These are phyloP conservation scores for Rhodosporidiobolus odoratus DNA, from an alignment of 768 basidiomycete species.

Conservation along the genomic window DNA sequence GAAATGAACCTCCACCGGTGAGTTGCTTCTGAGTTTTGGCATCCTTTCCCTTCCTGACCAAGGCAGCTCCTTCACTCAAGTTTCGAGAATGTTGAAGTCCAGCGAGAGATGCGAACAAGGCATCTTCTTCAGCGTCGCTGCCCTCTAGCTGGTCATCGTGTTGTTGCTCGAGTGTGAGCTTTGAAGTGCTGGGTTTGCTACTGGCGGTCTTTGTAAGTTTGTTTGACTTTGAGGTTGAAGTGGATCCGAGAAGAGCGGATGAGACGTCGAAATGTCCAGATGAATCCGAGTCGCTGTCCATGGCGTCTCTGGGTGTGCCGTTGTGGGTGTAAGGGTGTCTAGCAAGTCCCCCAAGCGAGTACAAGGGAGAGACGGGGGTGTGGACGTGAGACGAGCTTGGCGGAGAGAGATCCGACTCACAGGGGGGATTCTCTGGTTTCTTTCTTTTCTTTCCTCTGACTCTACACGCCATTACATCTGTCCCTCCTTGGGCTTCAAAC, in stretches of 20 bases:
- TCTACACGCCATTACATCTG: too few relatives aligned
- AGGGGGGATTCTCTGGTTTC: too few relatives aligned
- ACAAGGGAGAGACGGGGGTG: too few relatives aligned
- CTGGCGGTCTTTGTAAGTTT: background rate
- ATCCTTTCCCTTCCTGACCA: slow-evolving; percentile 61
- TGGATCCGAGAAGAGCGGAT: background rate
- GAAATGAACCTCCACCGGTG: slow-evolving; percentile 88
- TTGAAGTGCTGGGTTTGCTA: background rate
- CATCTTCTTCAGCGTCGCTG: slow-evolving; percentile 29
- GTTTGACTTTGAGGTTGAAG: background rate
- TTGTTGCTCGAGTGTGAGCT: background rate
- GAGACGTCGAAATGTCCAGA: background rate
- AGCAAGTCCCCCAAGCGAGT: too few relatives aligned
- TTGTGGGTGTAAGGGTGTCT: too few relatives aligned
- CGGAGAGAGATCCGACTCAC: too few relatives aligned
- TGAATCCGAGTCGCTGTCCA: background rate
- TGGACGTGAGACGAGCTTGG: too few relatives aligned
- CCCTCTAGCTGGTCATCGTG: background rate
- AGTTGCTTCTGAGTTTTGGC: slow-evolving; percentile 66
- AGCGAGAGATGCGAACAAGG: slow-evolving; percentile 24
- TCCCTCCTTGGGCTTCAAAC: too few relatives aligned
- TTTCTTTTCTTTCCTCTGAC: too few relatives aligned
- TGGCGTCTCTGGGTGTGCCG: too few relatives aligned
- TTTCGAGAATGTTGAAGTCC: slow-evolving; percentile 50
- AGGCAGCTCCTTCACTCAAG: slow-evolving; percentile 65